Evolutionary conservation across 1,139 yeast species (phyloP).

Genomic region (Nakaseomyces bracarensis): DNA sequence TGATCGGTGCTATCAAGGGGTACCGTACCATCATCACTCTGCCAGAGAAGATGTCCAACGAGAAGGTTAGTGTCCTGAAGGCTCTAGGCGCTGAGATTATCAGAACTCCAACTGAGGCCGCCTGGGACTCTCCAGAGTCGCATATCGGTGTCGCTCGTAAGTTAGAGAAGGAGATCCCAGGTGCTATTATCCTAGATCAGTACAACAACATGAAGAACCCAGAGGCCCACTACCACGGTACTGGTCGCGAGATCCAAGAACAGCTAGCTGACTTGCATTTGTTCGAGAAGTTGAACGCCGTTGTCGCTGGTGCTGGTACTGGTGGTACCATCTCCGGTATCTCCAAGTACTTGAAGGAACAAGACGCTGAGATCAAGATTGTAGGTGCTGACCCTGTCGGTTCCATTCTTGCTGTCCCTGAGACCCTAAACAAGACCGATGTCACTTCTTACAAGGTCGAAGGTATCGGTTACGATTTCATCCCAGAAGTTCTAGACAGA

Average conservation of each 20-base stretch:
- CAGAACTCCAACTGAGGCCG: conserved; percentile 89
- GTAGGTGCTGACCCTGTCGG: conserved; percentile 86
- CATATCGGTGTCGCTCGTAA: conserved; percentile 84
- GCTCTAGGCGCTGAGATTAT: conserved; percentile 88
- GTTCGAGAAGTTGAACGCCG: conserved; percentile 59
- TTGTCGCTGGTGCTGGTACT: conserved; percentile 89
- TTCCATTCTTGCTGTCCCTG: conserved; percentile 77
- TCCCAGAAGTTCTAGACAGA: conserved; percentile 75
- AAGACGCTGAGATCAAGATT: conserved; percentile 52
- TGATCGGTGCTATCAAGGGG: conserved; percentile 80
- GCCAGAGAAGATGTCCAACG: conserved; percentile 91
- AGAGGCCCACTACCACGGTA: conserved; percentile 74
- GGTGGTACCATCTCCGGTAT: conserved; percentile 89
- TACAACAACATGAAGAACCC: conserved; percentile 76
- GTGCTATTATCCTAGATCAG: conserved; percentile 79
- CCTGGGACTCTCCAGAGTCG: conserved; percentile 88
- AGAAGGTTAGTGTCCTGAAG: conserved; percentile 78
- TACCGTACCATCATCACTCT: conserved; percentile 81
- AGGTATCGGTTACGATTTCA: conserved; percentile 87
- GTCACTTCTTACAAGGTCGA: conserved; percentile 68
- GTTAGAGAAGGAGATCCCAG: conserved; percentile 76
- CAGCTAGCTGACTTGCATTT: conserved; percentile 41
- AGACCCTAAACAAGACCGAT: conserved; percentile 51
- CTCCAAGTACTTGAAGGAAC: conserved; percentile 65
- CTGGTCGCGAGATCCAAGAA: conserved; percentile 81